Evolutionary conservation across 1,284 basidiomycete species (phyloP).

Genomic region (Pseudozyma thailandica): DNA sequence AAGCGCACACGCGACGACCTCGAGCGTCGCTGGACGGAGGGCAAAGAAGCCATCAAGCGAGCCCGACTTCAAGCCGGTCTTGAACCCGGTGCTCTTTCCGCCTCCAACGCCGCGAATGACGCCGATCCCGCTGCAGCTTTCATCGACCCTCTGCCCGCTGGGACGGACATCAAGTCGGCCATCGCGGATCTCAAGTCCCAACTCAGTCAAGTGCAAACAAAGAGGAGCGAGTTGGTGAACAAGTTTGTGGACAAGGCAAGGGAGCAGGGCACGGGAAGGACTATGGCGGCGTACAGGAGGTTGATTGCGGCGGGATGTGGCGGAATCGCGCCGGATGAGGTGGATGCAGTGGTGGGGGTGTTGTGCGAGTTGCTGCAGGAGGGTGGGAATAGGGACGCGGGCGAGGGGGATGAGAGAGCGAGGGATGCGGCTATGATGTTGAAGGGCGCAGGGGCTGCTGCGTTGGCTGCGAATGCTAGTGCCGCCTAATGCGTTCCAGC

Average conservation of each 20-base stretch:
- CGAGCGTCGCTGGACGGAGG: constrained; percentile 54
- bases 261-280: constrained; percentile 62
- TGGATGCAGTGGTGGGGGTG: constrained; percentile 64
- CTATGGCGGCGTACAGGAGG: constrained; percentile 65
- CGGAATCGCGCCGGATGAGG: constrained; percentile 62
- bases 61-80: constrained; percentile 48
- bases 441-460: constrained; percentile 48
- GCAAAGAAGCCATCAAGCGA: constrained; percentile 46
- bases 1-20: constrained; percentile 74
- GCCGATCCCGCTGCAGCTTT: constrained; percentile 16
- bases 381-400: constrained; percentile 21
- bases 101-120: constrained; percentile 23
- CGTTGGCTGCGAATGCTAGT: constrained; percentile 35
- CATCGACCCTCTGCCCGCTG: constrained; percentile 25
- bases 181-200: constrained; percentile 46
- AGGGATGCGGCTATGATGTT: constrained; percentile 49
- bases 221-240: constrained; percentile 42
- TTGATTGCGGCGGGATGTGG: constrained; percentile 66
- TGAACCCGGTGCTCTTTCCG: constrained; percentile 31
- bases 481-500: constrained; percentile 14
- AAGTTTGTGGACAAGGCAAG: constrained; percentile 47
- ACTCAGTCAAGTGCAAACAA: constrained; percentile 40
- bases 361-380: constrained; percentile 65
- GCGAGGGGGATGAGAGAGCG: constrained; percentile 26
- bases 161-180: constrained; percentile 33